phyloP scores from a whole-genome alignment of 345 rosid genomes.

The Gossypium longicalyx region DNA sequence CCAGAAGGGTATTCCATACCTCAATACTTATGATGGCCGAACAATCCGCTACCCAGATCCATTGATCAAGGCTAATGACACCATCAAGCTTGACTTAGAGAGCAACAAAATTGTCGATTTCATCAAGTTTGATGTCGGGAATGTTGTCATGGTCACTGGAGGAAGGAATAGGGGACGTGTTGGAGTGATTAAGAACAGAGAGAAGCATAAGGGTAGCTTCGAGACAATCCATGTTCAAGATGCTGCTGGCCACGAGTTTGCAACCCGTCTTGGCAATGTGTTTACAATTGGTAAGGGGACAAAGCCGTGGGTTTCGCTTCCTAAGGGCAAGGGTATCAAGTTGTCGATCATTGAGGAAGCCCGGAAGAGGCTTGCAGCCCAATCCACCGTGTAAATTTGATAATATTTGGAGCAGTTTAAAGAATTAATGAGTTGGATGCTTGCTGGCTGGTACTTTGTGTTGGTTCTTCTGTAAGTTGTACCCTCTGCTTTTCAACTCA shows the following conservation, averaged over 20 bases:
- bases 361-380: constrained; percentile 41
- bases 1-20: constrained; percentile 52
- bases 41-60: constrained; percentile 67
- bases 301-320: constrained; percentile 39
- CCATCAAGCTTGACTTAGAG: constrained; percentile 51
- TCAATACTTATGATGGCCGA: constrained; percentile 58
- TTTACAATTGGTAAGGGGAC: constrained; percentile 37
- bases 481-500: not conserved
- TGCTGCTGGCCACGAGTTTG: constrained; percentile 38
- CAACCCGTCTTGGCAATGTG: constrained; percentile 37
- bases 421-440: not conserved
- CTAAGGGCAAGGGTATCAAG: constrained; percentile 44
- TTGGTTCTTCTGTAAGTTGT: not conserved
- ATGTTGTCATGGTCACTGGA: constrained; percentile 62
- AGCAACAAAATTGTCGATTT: constrained; percentile 41
- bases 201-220: constrained; percentile 39
- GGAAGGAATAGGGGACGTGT: constrained; percentile 57
- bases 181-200: constrained; percentile 37
- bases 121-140: constrained; percentile 56
- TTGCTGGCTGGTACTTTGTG: not conserved
- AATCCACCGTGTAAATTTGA: constrained; percentile 10
- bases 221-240: constrained; percentile 37
- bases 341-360: constrained; percentile 48
- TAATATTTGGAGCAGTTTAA: not conserved
- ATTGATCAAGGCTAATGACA: constrained; percentile 53